Conservation (phyloP, 2,329 filamentous ascomycete genomes). For the Penicillium verrucosum region DNA sequence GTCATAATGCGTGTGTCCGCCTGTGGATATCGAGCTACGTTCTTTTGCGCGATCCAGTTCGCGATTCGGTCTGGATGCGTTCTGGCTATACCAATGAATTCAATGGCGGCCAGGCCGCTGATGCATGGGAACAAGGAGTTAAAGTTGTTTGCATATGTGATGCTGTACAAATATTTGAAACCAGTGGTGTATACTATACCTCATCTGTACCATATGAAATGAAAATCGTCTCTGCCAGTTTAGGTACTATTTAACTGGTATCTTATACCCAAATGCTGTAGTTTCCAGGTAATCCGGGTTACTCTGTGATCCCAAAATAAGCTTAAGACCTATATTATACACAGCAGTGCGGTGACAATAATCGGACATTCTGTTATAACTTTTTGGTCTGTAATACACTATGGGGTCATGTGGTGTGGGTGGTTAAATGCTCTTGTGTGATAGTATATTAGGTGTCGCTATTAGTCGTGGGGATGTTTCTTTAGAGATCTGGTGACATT, state of each 20-base stretch:
- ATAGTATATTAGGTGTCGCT: not conserved
- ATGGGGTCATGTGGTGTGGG: not conserved
- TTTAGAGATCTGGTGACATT: not conserved
- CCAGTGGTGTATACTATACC: not conserved
- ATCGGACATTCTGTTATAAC: no score
- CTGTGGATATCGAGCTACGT: not conserved
- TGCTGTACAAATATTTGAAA: constrained; percentile 10
- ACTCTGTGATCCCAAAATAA: not conserved
- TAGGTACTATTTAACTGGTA: not conserved
- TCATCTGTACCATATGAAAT: constrained; percentile 5
- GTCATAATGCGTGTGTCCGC: constrained; percentile 17
- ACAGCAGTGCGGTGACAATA: not conserved
- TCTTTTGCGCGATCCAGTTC: not conserved
- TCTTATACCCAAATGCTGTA: not conserved
- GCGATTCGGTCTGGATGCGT: not conserved
- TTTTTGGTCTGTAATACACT: not conserved
- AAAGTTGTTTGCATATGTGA: not conserved
- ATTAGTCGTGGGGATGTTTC: not conserved
- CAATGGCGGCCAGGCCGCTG: not conserved
- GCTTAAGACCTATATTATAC: not conserved
- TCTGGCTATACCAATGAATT: not conserved
- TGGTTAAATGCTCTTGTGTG: not conserved
- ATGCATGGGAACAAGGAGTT: constrained; percentile 9
- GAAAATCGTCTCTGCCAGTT: constrained; percentile 1
- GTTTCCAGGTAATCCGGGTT: not conserved